Conservation (phyloP, 768 basidiomycete genomes). For the Termitomyces sp. region DNA sequence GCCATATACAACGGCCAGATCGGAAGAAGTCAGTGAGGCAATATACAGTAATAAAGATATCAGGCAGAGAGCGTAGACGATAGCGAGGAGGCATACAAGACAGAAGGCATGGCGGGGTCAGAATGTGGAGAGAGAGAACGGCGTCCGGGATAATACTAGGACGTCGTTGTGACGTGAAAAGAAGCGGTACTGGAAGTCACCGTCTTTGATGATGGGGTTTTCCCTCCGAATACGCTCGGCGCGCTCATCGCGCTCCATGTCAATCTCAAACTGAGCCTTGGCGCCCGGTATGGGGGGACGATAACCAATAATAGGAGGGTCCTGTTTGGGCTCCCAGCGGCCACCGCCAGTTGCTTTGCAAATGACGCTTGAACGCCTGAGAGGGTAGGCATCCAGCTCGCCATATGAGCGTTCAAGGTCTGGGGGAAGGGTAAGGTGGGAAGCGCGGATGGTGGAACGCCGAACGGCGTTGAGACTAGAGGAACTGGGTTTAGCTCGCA, state of each 20-base stretch:
- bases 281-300: conserved; percentile 59
- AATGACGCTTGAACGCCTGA: conserved; percentile 55
- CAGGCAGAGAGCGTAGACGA: conserved; percentile 10
- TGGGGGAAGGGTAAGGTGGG: conserved; percentile 32
- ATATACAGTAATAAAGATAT: conserved; percentile 50
- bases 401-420: conserved; percentile 50
- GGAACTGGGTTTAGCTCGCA: conserved; percentile 25
- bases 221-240: conserved; percentile 39
- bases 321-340: conserved; percentile 69
- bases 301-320: conserved; percentile 36
- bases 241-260: conserved; percentile 62
- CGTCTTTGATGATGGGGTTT: conserved; percentile 65
- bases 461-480: conserved; percentile 29
- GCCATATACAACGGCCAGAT: conserved; percentile 18
- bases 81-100: conserved; percentile 4
- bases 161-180: conserved; percentile 37
- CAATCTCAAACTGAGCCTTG: conserved; percentile 63
- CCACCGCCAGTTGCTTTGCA: conserved; percentile 80
- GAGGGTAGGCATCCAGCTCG: conserved; percentile 70
- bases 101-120: conserved; percentile 19
- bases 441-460: conserved; percentile 23
- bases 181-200: conserved; percentile 60
- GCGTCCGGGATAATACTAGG: conserved; percentile 35
- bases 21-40: conserved; percentile 14
- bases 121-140: conserved; percentile 58